Conservation (phyloP, 2,329 filamentous ascomycete genomes). For the Aschersonia sp. region DNA sequence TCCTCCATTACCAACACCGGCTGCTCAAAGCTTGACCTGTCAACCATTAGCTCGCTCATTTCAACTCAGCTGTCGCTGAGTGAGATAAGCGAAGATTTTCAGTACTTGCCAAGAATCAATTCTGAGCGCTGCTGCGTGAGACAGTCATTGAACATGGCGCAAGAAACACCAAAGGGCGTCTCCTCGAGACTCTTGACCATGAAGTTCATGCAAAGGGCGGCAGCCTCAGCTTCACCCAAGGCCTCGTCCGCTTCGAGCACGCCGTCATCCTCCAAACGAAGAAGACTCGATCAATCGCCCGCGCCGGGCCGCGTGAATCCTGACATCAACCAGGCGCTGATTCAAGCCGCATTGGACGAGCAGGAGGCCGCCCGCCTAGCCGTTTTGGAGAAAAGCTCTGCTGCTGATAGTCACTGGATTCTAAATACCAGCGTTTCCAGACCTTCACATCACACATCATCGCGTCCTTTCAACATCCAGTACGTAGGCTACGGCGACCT, state of each 20-base stretch:
- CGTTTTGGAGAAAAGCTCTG: slow-evolving; percentile 45
- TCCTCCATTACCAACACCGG: not conserved
- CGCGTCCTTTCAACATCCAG: slow-evolving; percentile 36
- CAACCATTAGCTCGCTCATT: too few species aligned
- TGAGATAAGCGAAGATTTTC: too few species aligned
- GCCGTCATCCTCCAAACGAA: slow-evolving; percentile 43
- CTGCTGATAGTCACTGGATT: slow-evolving; percentile 64
- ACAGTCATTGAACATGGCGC: slow-evolving; percentile 20
- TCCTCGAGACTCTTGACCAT: slow-evolving; percentile 82
- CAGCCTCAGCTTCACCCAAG: slow-evolving; percentile 37
- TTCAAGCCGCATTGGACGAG: slow-evolving; percentile 48
- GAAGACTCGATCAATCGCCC: slow-evolving; percentile 29
- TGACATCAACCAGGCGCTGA: slow-evolving; percentile 39
- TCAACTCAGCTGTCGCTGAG: too few species aligned
- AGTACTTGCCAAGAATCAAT: too few species aligned
- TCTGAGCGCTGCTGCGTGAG: too few species aligned
- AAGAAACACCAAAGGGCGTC: slow-evolving; percentile 50
- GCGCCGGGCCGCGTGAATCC: slow-evolving; percentile 21
- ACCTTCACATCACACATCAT: slow-evolving; percentile 11
- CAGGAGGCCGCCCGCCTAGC: slow-evolving; percentile 52
- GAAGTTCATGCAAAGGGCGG: slow-evolving; percentile 95
- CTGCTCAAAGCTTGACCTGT: too few species aligned
- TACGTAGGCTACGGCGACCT: slow-evolving; percentile 40
- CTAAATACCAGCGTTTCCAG: slow-evolving; percentile 32
- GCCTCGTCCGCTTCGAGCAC: slow-evolving; percentile 32